Base-by-base conservation (phyloP, 768 basidiomycete species). In the Melanogaster broomeanus region DNA sequence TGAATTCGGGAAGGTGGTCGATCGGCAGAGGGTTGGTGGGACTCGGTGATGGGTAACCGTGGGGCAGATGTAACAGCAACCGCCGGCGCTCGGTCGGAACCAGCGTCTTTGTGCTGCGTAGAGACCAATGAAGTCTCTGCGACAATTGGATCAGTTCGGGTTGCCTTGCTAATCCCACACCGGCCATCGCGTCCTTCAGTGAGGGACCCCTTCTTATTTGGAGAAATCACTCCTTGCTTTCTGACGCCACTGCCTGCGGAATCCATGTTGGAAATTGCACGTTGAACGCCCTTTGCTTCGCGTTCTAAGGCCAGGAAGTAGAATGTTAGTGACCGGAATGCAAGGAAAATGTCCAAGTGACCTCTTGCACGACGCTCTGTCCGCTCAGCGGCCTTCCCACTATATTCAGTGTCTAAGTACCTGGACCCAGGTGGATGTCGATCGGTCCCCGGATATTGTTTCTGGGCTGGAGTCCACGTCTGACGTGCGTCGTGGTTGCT, bases 401-500 rank as follows among this genome's bases (percentile, higher is more conserved):
- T 53, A 41, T 35, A 34, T 28, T 56, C 35, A 33, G 18, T 21
- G 18, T 52, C 52, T 16, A 43, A 3, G 40, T 53, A 49, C 30
- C 21, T 30, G 57, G 24, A 58, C 5, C 45, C 51, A 30, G 47
- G 44, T 28, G 56, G 49, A 24, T 40, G 59, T 34, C 56, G 52
- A 19, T 45, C 41, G 16, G 31, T 48, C 33, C 18, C 5, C 10
- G 58, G 28, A 33, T 34, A 16, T 24, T 27, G 40, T 40, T 40
- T 59, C 46, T 57, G 62, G 42, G 37, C 42, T 33, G 47, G 33
- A 4, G 55, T 42, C 60, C 62, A 64, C 16, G 35, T 38, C 34
- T 54, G 33, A 47, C 45, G 54, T 7, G 56, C 40, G 22, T 39
- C 30, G 8, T 52, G 50, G 42, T 18, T 31, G 16, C 56, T 30